Evolutionary conservation across 2,329 filamentous ascomycete genomes (phyloP), one percentile per base, ranked within the genome.

Genomic region (Penicillium sp.): DNA sequence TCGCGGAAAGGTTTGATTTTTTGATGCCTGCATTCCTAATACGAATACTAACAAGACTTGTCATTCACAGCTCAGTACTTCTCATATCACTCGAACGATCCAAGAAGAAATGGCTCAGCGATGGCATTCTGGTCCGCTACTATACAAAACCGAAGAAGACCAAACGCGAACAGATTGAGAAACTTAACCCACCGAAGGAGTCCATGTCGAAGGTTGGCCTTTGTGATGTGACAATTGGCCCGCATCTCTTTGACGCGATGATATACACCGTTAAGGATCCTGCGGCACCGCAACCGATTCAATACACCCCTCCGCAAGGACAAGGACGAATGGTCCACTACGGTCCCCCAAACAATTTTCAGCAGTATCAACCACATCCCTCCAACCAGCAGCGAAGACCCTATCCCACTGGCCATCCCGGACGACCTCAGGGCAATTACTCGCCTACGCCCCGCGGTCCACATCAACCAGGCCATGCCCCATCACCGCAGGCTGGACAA

Each of bases 151-250:
- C 82, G 6, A 79, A 81, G 55, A 81, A 80, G 60, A 81, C 81
- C 22, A 84, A 83, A 65, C 74, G 76, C 41, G 76, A 80, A 49
- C 78, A 77, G 51, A 71, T 73, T 43, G 75, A 76, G 53, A 69
- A 72, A 22, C 73, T 75, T 53, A 80, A 81, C 45, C 79, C 78
- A 1, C 69, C 81, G 61, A 73, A 80, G 67, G 74, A 83, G 35
- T 78, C 79, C 6, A 82, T 84, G 77, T 69, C 76, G 9, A 81
- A 79, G 63, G 72, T 85, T 31, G 85, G 85, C 45, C 76, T 79
- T 55, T 85, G 82, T 62, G 80, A 82, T 53, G 77, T 88, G 49
- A 80, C 82, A 31, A 81, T 87, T 47, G 85, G 86, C 58, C 85
- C 85, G 48, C 84, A 87, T 69, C 81, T 82, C 7, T 85, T 87